These are phyloP conservation scores for Salvia sclarea DNA, from an alignment of 305 asterid genomes.

Conservation along the genomic window DNA sequence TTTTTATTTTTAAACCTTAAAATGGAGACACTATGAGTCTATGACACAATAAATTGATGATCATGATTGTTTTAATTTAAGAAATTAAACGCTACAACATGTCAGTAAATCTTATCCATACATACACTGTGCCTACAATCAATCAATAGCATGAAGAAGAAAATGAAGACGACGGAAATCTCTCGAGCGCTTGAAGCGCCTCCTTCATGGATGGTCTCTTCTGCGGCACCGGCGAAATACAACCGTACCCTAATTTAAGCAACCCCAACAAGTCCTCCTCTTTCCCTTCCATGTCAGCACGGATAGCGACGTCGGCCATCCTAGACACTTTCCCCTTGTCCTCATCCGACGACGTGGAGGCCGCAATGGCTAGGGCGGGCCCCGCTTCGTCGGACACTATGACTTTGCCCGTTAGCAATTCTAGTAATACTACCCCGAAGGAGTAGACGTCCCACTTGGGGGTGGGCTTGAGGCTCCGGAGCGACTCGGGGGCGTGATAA, in stretches of 20 bases:
- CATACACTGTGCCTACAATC: conserved; percentile 45
- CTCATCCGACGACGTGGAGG: conserved; percentile 43
- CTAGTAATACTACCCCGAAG: conserved; percentile 74
- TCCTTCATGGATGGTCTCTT: conserved; percentile 94
- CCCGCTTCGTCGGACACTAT: conserved; percentile 64
- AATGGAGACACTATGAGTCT: too few species aligned
- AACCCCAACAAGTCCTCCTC: conserved; percentile 71
- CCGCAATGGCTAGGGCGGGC: conserved; percentile 43
- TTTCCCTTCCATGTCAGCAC: conserved; percentile 76
- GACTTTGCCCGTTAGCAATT: conserved; percentile 70
- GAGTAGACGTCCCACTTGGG: conserved; percentile 92
- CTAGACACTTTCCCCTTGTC: conserved; percentile 57
- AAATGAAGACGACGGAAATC: conserved; percentile 49
- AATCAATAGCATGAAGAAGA: conserved; percentile 42
- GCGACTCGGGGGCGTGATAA: conserved; percentile 87
- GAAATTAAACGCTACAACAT: conserved; percentile 22
- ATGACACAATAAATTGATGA: too few species aligned
- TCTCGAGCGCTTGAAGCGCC: conserved; percentile 77
- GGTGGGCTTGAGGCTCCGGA: conserved; percentile 80
- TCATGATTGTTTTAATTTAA: conserved; percentile 24
- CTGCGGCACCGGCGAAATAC: conserved; percentile 70
- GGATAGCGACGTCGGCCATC: conserved; percentile 78
- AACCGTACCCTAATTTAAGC: conserved; percentile 67
- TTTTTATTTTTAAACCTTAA: too few species aligned
- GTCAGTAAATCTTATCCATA: conserved; percentile 40